These are phyloP conservation scores for Globisporangium cederbergense DNA, from an alignment of 352 stramenopile genomes.

Conservation along the genomic window DNA sequence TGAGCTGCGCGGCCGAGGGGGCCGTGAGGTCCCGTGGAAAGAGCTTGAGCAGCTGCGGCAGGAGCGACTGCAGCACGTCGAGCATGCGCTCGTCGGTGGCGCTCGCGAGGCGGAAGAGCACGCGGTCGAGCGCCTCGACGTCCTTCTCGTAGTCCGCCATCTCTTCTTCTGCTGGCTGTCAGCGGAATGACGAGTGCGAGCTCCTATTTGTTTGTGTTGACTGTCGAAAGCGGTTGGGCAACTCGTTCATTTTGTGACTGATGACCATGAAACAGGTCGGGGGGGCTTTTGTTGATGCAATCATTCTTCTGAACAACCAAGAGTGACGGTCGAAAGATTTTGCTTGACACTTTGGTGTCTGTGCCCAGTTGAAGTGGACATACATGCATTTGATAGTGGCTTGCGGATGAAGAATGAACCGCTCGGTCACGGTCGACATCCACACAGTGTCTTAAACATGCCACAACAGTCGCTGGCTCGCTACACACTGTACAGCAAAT, in stretches of 20 bases:
- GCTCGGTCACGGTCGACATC: too few species aligned
- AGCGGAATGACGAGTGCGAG: background rate
- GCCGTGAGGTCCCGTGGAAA: conserved; percentile 41
- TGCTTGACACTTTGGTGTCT: too few species aligned
- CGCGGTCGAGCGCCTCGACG: conserved; percentile 64
- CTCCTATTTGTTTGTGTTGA: background rate
- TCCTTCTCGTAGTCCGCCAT: conserved; percentile 35
- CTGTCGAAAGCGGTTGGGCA: background rate
- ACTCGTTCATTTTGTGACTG: background rate
- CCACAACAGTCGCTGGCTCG: too few species aligned
- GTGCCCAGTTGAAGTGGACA: too few species aligned
- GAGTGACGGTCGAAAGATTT: too few species aligned
- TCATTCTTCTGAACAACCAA: too few species aligned
- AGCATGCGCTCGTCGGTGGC: conserved; percentile 63
- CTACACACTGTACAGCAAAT: too few species aligned
- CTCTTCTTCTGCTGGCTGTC: background rate
- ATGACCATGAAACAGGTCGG: background rate
- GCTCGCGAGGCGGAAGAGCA: conserved; percentile 76
- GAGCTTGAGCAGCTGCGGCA: conserved; percentile 64
- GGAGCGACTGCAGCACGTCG: conserved; percentile 53
- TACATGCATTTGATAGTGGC: too few species aligned
- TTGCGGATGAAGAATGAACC: too few species aligned
- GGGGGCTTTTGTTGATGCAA: too few species aligned
- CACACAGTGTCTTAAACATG: too few species aligned
- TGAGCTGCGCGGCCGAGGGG: conserved; percentile 45